Evolutionary conservation across 768 basidiomycete genomes (phyloP).

Genomic region (Mycena venus): DNA sequence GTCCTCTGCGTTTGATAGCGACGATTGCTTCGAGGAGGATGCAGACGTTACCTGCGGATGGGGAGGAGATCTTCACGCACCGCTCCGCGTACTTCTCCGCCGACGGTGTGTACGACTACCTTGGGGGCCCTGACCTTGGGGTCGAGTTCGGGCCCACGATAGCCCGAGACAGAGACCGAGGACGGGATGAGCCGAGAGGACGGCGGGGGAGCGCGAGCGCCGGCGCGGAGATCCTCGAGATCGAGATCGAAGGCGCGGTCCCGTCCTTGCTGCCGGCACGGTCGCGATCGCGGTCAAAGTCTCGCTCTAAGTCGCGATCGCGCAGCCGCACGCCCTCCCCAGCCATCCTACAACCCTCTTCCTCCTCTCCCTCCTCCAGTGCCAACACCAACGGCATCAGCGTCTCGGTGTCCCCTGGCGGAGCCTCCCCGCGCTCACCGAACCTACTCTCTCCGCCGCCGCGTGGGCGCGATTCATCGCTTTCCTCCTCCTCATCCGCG

Average conservation of each 20-base stretch:
- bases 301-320: constrained; percentile 53
- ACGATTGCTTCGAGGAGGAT: constrained; percentile 35
- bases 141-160: constrained; percentile 56
- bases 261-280: constrained; percentile 42
- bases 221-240: constrained; percentile 43
- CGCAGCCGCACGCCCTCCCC: constrained; percentile 64
- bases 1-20: constrained; percentile 29
- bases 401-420: not conserved
- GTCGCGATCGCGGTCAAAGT: constrained; percentile 53
- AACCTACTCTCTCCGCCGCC: constrained; percentile 25
- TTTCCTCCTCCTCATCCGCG: constrained; percentile 60
- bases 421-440: constrained; percentile 2
- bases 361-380: constrained; percentile 39
- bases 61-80: constrained; percentile 33
- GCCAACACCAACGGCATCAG: not conserved
- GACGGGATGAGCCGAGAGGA: constrained; percentile 12
- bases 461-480: constrained; percentile 42
- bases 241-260: constrained; percentile 36
- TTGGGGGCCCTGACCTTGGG: constrained; percentile 69
- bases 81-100: constrained; percentile 35
- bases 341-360: constrained; percentile 16
- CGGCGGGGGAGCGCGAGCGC: constrained; percentile 37
- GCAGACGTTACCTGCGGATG: not conserved
- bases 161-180: constrained; percentile 23
- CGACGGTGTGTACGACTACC: constrained; percentile 67